A percentile compares a stretch with the other conserved stretches of the same genome.
These are phyloP conservation scores for Fusarium concolor DNA, from an alignment of 2,329 filamentous ascomycete species.

Conservation along the genomic window DNA sequence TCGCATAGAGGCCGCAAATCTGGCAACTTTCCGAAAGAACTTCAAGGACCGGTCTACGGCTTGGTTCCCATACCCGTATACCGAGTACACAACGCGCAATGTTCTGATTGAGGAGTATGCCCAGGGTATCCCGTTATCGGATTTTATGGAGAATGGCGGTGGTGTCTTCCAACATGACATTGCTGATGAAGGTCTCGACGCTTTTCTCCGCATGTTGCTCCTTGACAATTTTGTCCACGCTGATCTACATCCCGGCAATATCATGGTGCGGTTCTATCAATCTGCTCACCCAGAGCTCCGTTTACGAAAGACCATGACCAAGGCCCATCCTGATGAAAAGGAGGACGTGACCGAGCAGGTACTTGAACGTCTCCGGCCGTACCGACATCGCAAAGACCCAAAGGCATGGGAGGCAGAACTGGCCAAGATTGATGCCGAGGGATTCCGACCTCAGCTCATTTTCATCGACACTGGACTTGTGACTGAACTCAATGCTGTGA, in stretches of 20 bases:
- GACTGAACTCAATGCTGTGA: slow-evolving; percentile 88
- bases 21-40: slow-evolving; percentile 87
- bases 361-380: slow-evolving; percentile 80
- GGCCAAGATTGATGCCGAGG: slow-evolving; percentile 81
- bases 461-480: slow-evolving; percentile 98
- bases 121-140: slow-evolving; percentile 89
- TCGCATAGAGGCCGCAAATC: slow-evolving; percentile 91
- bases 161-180: slow-evolving; percentile 95
- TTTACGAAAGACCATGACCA: slow-evolving; percentile 44
- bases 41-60: slow-evolving; percentile 90
- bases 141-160: slow-evolving; percentile 91
- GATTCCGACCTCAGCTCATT: slow-evolving; percentile 92
- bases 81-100: slow-evolving; percentile 90
- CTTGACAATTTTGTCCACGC: slow-evolving; percentile 98
- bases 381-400: slow-evolving; percentile 70
- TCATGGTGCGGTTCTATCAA: slow-evolving; percentile 99
- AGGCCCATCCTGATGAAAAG: slow-evolving; percentile 60
- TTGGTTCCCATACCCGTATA: slow-evolving; percentile 97
- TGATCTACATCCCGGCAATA: slow-evolving; percentile 96
- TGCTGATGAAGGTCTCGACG: slow-evolving; percentile 92
- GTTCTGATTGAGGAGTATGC: slow-evolving; percentile 97
- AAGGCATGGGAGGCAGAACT: slow-evolving; percentile 81
- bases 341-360: slow-evolving; percentile 90
- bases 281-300: slow-evolving; percentile 76
- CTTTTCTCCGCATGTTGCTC: slow-evolving; percentile 94